Conservation (phyloP, 106 monocot genomes). For the Alisma plantagoaquatica region DNA sequence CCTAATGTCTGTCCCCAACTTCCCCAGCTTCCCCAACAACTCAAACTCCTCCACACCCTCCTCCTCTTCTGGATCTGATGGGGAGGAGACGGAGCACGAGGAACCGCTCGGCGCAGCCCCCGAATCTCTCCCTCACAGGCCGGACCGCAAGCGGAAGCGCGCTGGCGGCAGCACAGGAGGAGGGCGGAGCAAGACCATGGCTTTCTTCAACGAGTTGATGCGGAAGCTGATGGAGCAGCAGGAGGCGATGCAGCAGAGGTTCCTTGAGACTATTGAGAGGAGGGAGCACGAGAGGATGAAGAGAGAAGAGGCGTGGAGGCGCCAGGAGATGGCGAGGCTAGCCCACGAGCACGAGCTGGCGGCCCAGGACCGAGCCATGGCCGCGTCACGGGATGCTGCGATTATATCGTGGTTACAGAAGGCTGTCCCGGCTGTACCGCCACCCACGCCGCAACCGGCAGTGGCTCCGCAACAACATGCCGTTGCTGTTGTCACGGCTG, state of each 20-base stretch:
- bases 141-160: constrained; percentile 18
- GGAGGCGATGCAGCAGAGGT: constrained; percentile 60
- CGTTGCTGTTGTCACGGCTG: too few relatives aligned
- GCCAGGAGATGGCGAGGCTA: constrained; percentile 55
- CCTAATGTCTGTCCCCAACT: too few relatives aligned
- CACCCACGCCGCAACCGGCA: neutral
- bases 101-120: too few relatives aligned
- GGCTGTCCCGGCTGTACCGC: constrained; percentile 7
- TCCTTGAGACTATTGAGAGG: constrained; percentile 60
- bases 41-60: constrained; percentile 46
- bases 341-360: constrained; percentile 44
- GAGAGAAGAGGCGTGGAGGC: constrained; percentile 57
- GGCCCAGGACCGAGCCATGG: constrained; percentile 49
- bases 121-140: too few relatives aligned
- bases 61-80: constrained; percentile 32
- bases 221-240: constrained; percentile 65
- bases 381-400: too few relatives aligned
- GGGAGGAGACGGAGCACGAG: constrained; percentile 21
- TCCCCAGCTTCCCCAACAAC: too few relatives aligned
- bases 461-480: neutral
- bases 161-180: neutral
- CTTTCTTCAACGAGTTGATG: constrained; percentile 52
- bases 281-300: constrained; percentile 58
- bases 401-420: too few relatives aligned
- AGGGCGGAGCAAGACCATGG: constrained; percentile 36